phyloP scores from a whole-genome alignment of 2,329 filamentous ascomycete species.

The Aspergillus versicolor region DNA sequence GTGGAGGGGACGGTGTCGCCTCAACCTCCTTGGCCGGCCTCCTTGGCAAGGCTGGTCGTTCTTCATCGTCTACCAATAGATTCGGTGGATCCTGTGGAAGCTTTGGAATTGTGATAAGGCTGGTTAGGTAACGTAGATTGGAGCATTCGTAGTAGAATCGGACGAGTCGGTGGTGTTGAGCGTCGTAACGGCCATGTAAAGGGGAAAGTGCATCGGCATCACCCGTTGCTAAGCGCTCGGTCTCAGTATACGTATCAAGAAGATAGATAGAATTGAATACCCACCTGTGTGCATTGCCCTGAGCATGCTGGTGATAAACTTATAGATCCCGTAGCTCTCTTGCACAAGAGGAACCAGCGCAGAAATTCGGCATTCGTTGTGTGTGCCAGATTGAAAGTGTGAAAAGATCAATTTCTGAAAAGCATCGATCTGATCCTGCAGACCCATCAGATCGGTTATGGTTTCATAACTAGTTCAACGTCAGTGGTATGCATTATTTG shows the following conservation, averaged over 20 bases:
- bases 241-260: conserved; percentile 9
- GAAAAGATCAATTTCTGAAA: conserved; percentile 99
- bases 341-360: conserved; percentile 90
- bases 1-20: conserved; percentile 66
- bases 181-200: conserved; percentile 83
- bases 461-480: conserved; percentile 67
- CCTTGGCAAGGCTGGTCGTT: conserved; percentile 76
- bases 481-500: conserved; percentile 20
- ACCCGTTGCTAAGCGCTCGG: conserved; percentile 64
- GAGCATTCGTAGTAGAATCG: conserved; percentile 99
- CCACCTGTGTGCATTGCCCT: conserved; percentile 93
- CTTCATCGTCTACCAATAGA: conserved; percentile 79
- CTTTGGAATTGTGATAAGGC: conserved; percentile 93
- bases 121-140: conserved; percentile 93
- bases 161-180: conserved; percentile 92
- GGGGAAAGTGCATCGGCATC: conserved; percentile 91
- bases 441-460: conserved; percentile 90
- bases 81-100: conserved; percentile 92
- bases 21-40: conserved; percentile 70
- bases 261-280: conserved; percentile 25
- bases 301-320: conserved; percentile 99
- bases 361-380: conserved; percentile 96
- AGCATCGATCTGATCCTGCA: conserved; percentile 97
- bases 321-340: conserved; percentile 99
- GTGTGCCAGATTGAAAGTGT: conserved; percentile 84